These are phyloP conservation scores for Leucaena leucocephala DNA, from an alignment of 306 rosid genomes.

Conservation along the genomic window DNA sequence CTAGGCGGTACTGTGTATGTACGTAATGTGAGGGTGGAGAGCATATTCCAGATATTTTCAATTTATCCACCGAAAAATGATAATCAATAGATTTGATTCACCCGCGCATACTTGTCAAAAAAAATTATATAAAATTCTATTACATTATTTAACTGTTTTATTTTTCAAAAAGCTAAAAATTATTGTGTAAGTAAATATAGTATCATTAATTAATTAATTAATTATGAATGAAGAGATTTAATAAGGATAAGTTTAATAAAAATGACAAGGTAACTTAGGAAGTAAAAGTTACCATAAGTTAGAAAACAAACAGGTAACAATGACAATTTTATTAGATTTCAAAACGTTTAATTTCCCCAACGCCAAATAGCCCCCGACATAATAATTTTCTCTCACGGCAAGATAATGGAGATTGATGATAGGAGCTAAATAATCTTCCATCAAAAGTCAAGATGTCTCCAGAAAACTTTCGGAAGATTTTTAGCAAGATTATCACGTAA, in stretches of 20 bases:
- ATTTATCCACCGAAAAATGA: neutral
- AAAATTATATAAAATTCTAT: no score
- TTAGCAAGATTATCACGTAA: no score
- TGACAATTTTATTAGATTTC: no score
- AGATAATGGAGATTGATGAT: no score
- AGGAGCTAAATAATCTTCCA: no score
- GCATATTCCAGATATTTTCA: neutral
- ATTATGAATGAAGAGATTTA: neutral
- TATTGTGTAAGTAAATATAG: no score
- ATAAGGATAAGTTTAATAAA: neutral
- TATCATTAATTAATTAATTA: neutral
- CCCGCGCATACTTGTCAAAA: neutral
- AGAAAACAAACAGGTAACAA: neutral
- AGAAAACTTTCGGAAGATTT: no score
- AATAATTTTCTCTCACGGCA: no score
- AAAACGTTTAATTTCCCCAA: neutral
- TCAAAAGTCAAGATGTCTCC: no score
- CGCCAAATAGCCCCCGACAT: no score
- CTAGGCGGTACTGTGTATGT: neutral
- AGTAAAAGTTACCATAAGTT: neutral
- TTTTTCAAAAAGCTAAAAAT: no score
- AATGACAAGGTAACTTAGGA: neutral
- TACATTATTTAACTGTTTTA: no score
- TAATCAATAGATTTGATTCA: neutral
- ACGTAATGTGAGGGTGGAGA: neutral